phyloP scores from a whole-genome alignment of 1,284 basidiomycete genomes.

The Pyrrhoderma lamaoense region DNA sequence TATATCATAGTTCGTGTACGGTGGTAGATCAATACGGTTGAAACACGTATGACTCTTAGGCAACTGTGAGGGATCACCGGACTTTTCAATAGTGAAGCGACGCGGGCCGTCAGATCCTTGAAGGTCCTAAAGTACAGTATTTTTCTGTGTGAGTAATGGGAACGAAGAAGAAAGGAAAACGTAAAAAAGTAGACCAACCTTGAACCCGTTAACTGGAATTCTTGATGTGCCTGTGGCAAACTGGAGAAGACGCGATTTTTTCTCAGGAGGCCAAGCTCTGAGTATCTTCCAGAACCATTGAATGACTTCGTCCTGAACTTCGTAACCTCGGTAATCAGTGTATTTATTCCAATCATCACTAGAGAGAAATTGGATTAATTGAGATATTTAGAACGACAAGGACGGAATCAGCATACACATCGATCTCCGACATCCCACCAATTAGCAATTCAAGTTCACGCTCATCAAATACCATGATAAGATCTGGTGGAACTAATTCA shows the following conservation, averaged over 20 bases:
- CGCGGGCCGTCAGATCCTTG: constrained; percentile 91
- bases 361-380: background rate
- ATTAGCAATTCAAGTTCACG: constrained; percentile 88
- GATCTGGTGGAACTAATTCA: constrained; percentile 89
- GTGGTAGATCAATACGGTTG: constrained; percentile 80
- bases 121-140: constrained; percentile 64
- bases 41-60: constrained; percentile 86
- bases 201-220: constrained; percentile 56
- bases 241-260: constrained; percentile 83
- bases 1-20: constrained; percentile 78
- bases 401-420: constrained; percentile 50
- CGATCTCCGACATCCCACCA: constrained; percentile 95
- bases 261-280: constrained; percentile 86
- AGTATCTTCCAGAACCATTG: constrained; percentile 99
- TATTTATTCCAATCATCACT: constrained; percentile 75
- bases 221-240: constrained; percentile 91
- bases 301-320: constrained; percentile 80
- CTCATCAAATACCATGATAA: constrained; percentile 94
- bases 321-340: constrained; percentile 69
- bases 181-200: constrained; percentile 1
- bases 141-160: constrained; percentile 25
- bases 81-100: constrained; percentile 87
- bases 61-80: constrained; percentile 77
- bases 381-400: background rate
- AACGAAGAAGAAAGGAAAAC: background rate